These are phyloP conservation scores for Salvia miltiorrhiza DNA, from an alignment of 257 asterid genomes.

Conservation along the genomic window DNA sequence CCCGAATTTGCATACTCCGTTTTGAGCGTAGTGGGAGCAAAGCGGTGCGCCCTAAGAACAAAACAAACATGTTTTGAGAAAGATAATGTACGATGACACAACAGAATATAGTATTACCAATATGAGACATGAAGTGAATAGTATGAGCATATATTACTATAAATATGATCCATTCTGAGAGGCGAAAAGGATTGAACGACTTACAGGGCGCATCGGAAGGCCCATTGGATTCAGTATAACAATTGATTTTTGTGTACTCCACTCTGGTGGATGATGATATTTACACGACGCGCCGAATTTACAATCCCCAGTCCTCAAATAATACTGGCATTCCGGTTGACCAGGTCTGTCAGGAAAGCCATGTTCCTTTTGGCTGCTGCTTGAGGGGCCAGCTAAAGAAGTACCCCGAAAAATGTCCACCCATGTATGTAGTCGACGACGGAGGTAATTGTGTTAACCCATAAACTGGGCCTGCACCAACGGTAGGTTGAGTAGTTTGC, in stretches of 20 bases:
- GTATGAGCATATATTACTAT: too few species aligned
- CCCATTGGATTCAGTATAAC: slow-evolving; percentile 72
- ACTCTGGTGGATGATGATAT: slow-evolving; percentile 88
- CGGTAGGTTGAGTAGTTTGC: slow-evolving; percentile 54
- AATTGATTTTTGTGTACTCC: slow-evolving; percentile 45
- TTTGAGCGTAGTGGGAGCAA: slow-evolving; percentile 83
- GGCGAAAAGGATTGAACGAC: slow-evolving; percentile 10
- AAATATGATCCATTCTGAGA: neutral
- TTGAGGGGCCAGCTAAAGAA: slow-evolving; percentile 55
- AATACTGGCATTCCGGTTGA: slow-evolving; percentile 80
- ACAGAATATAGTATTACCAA: neutral
- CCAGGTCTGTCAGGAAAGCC: slow-evolving; percentile 85
- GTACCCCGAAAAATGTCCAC: slow-evolving; percentile 57
- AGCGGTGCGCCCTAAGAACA: slow-evolving; percentile 62
- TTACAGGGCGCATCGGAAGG: slow-evolving; percentile 85
- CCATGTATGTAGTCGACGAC: slow-evolving; percentile 67
- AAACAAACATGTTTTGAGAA: neutral
- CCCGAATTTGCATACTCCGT: slow-evolving; percentile 82
- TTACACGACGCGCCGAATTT: slow-evolving; percentile 83
- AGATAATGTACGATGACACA: neutral
- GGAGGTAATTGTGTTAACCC: slow-evolving; percentile 70
- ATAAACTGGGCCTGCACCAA: slow-evolving; percentile 57
- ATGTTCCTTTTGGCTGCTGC: slow-evolving; percentile 62
- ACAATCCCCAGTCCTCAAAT: slow-evolving; percentile 83
- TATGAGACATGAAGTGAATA: neutral